Conservation (phyloP, 345 rosid species). For the Jatropha curcas region DNA sequence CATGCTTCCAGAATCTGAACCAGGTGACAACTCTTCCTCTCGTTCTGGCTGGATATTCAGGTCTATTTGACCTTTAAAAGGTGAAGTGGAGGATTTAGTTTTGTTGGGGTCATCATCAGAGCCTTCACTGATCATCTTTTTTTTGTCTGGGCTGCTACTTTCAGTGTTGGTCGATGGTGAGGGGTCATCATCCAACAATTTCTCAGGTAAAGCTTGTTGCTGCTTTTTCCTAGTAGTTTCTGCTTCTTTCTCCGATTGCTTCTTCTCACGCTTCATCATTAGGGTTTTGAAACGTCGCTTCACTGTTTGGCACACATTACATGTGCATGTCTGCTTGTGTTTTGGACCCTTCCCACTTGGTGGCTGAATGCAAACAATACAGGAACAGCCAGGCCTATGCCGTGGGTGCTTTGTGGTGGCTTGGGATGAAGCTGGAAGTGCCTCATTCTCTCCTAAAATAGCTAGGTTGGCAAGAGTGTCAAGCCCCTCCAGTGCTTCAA, state of each 20-base stretch:
- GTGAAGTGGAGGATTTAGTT: slow-evolving; percentile 46
- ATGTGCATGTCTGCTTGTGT: slow-evolving; percentile 76
- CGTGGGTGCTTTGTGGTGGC: slow-evolving; percentile 90
- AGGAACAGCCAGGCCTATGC: slow-evolving; percentile 86
- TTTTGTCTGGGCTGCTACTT: slow-evolving; percentile 46
- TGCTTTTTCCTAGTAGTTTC: slow-evolving; percentile 49
- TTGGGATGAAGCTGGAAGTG: slow-evolving; percentile 48
- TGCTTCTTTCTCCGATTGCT: slow-evolving; percentile 59
- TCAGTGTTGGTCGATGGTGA: slow-evolving; percentile 41
- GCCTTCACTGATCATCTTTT: slow-evolving; percentile 40
- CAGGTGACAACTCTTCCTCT: slow-evolving; percentile 72
- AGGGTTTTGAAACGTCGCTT: slow-evolving; percentile 78
- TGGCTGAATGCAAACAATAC: slow-evolving; percentile 93
- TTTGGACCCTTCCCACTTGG: slow-evolving; percentile 91
- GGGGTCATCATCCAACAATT: slow-evolving; percentile 42
- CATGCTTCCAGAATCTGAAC: slow-evolving; percentile 47
- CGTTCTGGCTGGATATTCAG: slow-evolving; percentile 89
- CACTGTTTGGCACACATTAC: slow-evolving; percentile 69
- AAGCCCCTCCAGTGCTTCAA: slow-evolving; percentile 59
- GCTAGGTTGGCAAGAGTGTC: slow-evolving; percentile 72
- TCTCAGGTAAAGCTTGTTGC: slow-evolving; percentile 40
- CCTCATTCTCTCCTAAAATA: slow-evolving; percentile 59
- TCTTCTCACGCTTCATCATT: slow-evolving; percentile 69
- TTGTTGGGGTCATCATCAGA: slow-evolving; percentile 49
- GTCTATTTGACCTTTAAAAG: slow-evolving; percentile 77